Base-by-base conservation (phyloP, 148 eudicot species). In the Nepenthes mirabilis region DNA sequence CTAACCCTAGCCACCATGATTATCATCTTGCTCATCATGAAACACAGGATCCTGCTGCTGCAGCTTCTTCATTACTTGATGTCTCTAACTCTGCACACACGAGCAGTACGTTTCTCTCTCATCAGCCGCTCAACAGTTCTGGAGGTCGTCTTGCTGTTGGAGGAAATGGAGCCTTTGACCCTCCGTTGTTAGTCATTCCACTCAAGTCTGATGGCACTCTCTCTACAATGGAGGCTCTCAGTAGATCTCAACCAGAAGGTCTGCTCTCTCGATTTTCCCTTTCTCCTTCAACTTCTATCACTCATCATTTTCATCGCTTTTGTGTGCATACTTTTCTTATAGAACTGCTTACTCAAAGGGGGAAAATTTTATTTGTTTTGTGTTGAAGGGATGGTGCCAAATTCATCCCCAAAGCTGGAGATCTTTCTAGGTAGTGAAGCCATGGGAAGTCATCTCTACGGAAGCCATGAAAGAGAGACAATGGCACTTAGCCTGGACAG, bases 141-240 rank as follows among this genome's bases (percentile, higher is more conserved):
- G 11, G 62, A 1, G 23, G 55, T 40, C 64, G 74, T 60, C 71
- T 48, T 70, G 75, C 70, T 14, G 70, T 56, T 35, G 68, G 52
- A 43, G 72, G 68, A 33, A 71, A 58, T 71, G 61, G 56, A 64
- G 76, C 58, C n/a, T 85, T 78, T 65, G 58, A 70, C 61, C 63
- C 50, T 6, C 76, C 68, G 45, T 58, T 83, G 57, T 60, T 65
- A 66, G 80, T 74, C 2, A 86, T 87, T 90, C 95, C 95, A 37
- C 79, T 88, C 45, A 84, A 77, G 55, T 88, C 88, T 7, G 95
- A 88, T 69, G 86, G 88, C 43, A 82, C 95, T 61, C 86, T 88
- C 58, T 88, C 88, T 47, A 79, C 85, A 50, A 66, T 88, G 82
- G 91, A 88, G 65, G 83, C 81, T 65, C 77, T 83, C 65, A 36